These are phyloP conservation scores for Curvularia verruculosa DNA, from an alignment of 2,329 filamentous ascomycete genomes.

Conservation along the genomic window DNA sequence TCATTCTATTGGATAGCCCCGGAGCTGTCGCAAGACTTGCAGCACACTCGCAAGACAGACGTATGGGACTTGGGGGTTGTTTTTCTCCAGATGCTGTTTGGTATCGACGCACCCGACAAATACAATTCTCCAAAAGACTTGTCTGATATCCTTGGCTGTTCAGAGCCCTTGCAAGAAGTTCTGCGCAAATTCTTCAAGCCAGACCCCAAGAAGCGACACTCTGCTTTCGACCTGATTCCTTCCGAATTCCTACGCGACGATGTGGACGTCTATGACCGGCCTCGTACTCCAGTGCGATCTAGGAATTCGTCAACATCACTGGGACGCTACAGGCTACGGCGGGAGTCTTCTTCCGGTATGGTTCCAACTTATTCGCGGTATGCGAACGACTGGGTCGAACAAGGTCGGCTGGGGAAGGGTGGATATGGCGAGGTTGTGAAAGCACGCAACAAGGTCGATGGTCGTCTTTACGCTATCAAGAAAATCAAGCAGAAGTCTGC, in stretches of 20 bases:
- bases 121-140: slow-evolving; percentile 80
- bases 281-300: slow-evolving; percentile 44
- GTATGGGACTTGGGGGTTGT: slow-evolving; percentile 95
- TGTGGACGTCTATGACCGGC: slow-evolving; percentile 50
- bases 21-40: slow-evolving; percentile 69
- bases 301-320: slow-evolving; percentile 47
- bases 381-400: slow-evolving; percentile 86
- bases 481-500: slow-evolving; percentile 87
- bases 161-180: slow-evolving; percentile 77
- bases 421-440: slow-evolving; percentile 97
- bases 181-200: slow-evolving; percentile 82
- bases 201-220: slow-evolving; percentile 82
- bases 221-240: slow-evolving; percentile 74
- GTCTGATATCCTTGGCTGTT: slow-evolving; percentile 73
- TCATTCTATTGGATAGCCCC: slow-evolving; percentile 85
- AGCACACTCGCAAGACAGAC: slow-evolving; percentile 75
- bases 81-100: slow-evolving; percentile 93
- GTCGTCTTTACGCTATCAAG: slow-evolving; percentile 93
- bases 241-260: slow-evolving; percentile 62
- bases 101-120: slow-evolving; percentile 74
- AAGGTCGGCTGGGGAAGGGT: slow-evolving; percentile 86
- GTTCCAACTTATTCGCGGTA: slow-evolving; percentile 71
- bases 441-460: slow-evolving; percentile 90
- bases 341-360: slow-evolving; percentile 44
- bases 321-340: slow-evolving; percentile 40